Base-by-base conservation (phyloP, 306 rosid genomes). In the Crotalaria pallida region DNA sequence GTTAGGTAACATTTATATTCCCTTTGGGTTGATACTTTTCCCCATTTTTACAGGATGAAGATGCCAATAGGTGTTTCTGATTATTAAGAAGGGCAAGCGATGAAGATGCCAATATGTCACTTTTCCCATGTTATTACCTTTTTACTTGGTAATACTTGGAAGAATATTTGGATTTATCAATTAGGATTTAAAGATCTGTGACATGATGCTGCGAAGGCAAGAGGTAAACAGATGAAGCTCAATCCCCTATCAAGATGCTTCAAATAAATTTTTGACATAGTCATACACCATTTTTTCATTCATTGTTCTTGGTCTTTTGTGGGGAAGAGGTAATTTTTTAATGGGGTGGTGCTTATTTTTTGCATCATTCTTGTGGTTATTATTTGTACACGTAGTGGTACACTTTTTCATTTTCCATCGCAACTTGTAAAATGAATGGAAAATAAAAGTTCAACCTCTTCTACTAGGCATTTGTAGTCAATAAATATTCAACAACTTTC, bases 221-320 rank as follows among this genome's bases (percentile, higher is more conserved):
- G 68, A 59, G 84, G 73, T 71, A 73, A 75, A 70, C 77, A 61
- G 61, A 79, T 77, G 62, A 79, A 83, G 79, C 49, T 65, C 78
- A 58, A 50, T 34, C 29, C 45, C 74, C 73, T 63, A 31, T 71
- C 72, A 70, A 27, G 62, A 71, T 79, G 33, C 49, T 79, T 74
- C 73, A 38, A 71, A 79, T 81, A 72, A 72, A 7, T 68, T 38
- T 67, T 64, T 74, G 47, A 63, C 81, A 44, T 40, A 26, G 67
- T 73, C 60, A 73, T 80, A 80, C 65, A 49, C 74, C 78, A 82
- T 72, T 80, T 64, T 74, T 85, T 73, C 75, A 81, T 81, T 83
- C 84, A 77, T 74, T 85, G 67, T 19, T 53, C 13, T 27, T 61
- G 29, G 59, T 55, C 49, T 66, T 62, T 71, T 29, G 23, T 31